Percentiles rank a stretch among this genome's conserved stretches.
Evolutionary conservation across 2,329 filamentous ascomycete genomes (phyloP).

Genomic region (Huntiella savannae): DNA sequence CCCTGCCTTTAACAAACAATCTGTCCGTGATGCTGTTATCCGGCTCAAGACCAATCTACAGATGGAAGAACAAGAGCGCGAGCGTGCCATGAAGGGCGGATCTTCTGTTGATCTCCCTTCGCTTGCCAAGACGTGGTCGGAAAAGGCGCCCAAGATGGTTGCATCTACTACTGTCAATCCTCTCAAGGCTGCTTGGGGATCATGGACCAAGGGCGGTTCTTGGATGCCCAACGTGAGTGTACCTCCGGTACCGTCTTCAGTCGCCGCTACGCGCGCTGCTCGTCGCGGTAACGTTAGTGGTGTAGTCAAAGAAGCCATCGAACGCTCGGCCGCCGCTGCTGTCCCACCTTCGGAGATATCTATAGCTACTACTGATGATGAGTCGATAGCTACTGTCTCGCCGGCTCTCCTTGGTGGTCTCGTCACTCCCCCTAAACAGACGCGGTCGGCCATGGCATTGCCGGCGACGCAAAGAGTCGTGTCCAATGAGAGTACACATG

Average conservation of each 20-base stretch:
- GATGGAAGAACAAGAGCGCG: slow-evolving; percentile 94
- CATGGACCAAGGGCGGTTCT: slow-evolving; percentile 55
- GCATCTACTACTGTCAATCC: slow-evolving; percentile 56
- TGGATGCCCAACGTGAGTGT: slow-evolving; percentile 26
- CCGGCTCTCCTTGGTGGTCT: slow-evolving; percentile 55
- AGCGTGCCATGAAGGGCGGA: slow-evolving; percentile 57
- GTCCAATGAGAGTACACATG: too few species aligned
- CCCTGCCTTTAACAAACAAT: slow-evolving; percentile 49
- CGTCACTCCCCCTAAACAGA: slow-evolving; percentile 73
- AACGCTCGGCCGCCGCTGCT: background rate
- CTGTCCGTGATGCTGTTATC: slow-evolving; percentile 77
- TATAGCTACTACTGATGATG: slow-evolving; percentile 17
- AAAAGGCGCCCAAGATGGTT: slow-evolving; percentile 52
- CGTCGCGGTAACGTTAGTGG: background rate
- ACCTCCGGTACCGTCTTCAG: slow-evolving; percentile 13
- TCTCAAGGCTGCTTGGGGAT: slow-evolving; percentile 82
- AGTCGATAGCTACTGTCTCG: background rate
- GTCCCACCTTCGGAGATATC: background rate
- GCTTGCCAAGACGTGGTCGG: slow-evolving; percentile 42
- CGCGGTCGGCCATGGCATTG: slow-evolving; percentile 26
- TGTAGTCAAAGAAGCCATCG: background rate
- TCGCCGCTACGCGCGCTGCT: background rate
- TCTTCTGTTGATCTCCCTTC: slow-evolving; percentile 52
- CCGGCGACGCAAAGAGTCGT: too few species aligned
- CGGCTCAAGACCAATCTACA: slow-evolving; percentile 84